These are phyloP conservation scores for Strobilomyces echinocephalus DNA, from an alignment of 768 basidiomycete species.

Conservation along the genomic window DNA sequence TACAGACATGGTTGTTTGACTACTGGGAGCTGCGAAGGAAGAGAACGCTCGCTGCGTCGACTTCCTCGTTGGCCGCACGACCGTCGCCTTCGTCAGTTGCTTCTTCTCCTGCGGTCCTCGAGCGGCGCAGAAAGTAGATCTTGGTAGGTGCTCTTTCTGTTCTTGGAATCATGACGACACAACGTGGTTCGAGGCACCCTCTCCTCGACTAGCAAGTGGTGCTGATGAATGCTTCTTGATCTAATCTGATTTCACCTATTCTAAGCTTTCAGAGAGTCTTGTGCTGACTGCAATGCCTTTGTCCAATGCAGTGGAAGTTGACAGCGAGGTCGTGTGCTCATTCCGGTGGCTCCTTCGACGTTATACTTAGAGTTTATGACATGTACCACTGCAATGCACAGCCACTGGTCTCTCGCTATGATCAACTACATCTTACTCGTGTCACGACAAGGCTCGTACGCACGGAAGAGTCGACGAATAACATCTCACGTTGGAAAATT, in stretches of 20 bases:
- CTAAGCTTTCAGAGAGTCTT: neutral
- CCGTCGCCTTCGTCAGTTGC: neutral
- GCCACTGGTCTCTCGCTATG: conserved; percentile 40
- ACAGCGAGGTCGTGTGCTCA: too few species aligned
- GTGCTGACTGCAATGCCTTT: conserved; percentile 10
- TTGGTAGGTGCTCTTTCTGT: conserved; percentile 16
- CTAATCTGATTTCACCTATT: conserved; percentile 71
- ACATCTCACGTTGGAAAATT: conserved; percentile 8
- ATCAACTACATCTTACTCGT: conserved; percentile 93
- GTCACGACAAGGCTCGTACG: conserved; percentile 75
- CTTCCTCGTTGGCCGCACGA: neutral
- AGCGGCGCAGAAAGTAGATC: conserved; percentile 15
- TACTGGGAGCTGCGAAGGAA: conserved; percentile 50
- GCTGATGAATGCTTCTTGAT: conserved; percentile 74
- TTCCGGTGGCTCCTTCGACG: too few species aligned
- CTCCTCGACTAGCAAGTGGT: conserved; percentile 35
- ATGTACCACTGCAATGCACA: conserved; percentile 10
- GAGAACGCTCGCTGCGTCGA: conserved; percentile 10
- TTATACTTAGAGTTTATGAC: too few species aligned
- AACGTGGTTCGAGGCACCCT: conserved; percentile 69
- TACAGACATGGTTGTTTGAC: conserved; percentile 73
- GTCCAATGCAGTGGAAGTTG: neutral
- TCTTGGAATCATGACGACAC: conserved; percentile 58
- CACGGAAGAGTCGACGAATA: conserved; percentile 1
- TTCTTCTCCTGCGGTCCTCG: neutral